Conservation (phyloP, 495 filamentous ascomycete species). For the Penicillium ucsense region DNA sequence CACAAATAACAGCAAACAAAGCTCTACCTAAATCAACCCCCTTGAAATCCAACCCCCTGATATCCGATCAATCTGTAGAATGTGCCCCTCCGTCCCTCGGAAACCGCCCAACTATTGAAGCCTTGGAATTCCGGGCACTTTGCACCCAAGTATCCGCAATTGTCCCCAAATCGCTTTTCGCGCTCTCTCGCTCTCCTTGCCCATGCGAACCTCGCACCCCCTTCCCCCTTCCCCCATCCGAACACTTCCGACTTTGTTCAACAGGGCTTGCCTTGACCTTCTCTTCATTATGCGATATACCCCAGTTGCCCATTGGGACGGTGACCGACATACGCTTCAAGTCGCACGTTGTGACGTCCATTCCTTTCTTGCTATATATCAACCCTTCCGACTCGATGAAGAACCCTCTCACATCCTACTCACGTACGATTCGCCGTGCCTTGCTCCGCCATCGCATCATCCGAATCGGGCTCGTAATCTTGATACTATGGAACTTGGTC, state of each 20-base stretch:
- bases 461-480: slow-evolving; percentile 12
- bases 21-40: neutral
- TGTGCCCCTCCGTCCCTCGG: neutral
- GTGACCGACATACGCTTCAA: no score
- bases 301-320: no score
- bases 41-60: neutral
- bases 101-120: neutral
- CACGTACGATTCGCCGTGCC: slow-evolving; percentile 9
- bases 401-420: slow-evolving; percentile 3
- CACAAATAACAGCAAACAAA: no score
- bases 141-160: neutral
- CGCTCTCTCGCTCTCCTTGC: no score
- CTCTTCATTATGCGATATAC: no score
- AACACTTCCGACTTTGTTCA: no score
- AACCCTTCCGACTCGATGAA: slow-evolving; percentile 3
- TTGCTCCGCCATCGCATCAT: slow-evolving; percentile 11
- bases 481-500: slow-evolving; percentile 14
- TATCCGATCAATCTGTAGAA: no score
- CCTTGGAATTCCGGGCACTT: neutral
- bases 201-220: no score
- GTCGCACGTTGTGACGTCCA: slow-evolving; percentile 8
- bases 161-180: neutral
- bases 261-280: no score
- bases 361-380: neutral
- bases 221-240: neutral